phyloP scores from a whole-genome alignment of 148 eudicot species.

The Rhododendron kiyosumense region DNA sequence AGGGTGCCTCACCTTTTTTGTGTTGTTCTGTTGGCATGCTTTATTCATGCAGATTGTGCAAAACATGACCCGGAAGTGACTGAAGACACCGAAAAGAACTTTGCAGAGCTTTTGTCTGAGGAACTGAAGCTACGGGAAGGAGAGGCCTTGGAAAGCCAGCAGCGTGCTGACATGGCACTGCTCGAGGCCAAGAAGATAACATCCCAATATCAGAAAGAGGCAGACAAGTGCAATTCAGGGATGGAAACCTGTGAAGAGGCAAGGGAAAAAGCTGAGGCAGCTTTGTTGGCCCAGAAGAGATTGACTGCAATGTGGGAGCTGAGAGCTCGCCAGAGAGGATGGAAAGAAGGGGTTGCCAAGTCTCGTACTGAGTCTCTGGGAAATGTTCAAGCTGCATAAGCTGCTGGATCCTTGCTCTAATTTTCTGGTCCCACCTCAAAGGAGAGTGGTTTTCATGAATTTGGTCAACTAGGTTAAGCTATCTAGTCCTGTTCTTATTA shows the following conservation, averaged over 20 bases:
- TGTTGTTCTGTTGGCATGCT: neutral
- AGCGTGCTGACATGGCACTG: slow-evolving; percentile 57
- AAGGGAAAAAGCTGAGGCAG: slow-evolving; percentile 66
- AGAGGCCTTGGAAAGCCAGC: slow-evolving; percentile 60
- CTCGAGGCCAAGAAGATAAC: slow-evolving; percentile 79
- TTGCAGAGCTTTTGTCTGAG: slow-evolving; percentile 54
- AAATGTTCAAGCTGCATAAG: slow-evolving; percentile 15
- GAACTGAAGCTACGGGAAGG: slow-evolving; percentile 59
- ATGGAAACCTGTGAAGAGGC: slow-evolving; percentile 95
- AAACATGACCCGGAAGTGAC: slow-evolving; percentile 69
- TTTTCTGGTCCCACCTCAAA: slow-evolving; percentile 1
- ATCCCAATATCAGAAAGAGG: slow-evolving; percentile 77
- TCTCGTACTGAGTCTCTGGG: slow-evolving; percentile 18
- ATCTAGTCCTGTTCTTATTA: neutral
- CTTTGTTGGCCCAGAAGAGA: slow-evolving; percentile 45
- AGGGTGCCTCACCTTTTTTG: neutral
- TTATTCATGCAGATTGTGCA: slow-evolving; percentile 50
- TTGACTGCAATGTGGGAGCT: slow-evolving; percentile 56
- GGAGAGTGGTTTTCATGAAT: slow-evolving; percentile 2
- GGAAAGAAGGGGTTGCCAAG: slow-evolving; percentile 48
- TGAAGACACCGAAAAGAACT: slow-evolving; percentile 58
- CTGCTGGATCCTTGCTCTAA: neutral
- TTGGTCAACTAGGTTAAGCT: neutral
- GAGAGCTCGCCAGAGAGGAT: slow-evolving; percentile 72
- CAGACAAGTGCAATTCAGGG: slow-evolving; percentile 81